Evolutionary conservation across 2,329 filamentous ascomycete species (phyloP).

Genomic region (Epichloe amarillans): DNA sequence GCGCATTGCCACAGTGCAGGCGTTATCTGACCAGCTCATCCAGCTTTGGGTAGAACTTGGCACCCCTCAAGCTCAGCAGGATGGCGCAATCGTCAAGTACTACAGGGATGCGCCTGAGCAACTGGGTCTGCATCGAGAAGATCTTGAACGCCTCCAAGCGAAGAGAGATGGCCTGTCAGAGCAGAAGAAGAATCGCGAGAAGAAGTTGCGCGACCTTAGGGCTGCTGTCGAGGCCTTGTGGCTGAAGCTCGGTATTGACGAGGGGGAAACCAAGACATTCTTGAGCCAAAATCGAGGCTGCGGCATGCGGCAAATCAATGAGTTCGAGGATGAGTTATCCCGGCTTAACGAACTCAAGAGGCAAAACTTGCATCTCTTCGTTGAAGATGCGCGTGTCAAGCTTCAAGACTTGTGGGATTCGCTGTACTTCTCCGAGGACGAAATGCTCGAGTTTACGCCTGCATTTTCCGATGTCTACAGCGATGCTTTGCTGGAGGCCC

Average conservation of each 20-base stretch:
- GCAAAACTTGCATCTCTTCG: slow-evolving; percentile 89
- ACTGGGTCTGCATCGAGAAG: slow-evolving; percentile 79
- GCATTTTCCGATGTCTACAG: slow-evolving; percentile 96
- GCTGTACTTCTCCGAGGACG: slow-evolving; percentile 90
- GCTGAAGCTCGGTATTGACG: slow-evolving; percentile 75
- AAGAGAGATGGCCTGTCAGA: slow-evolving; percentile 74
- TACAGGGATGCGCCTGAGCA: slow-evolving; percentile 88
- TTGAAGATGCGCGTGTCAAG: slow-evolving; percentile 82
- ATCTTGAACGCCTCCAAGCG: slow-evolving; percentile 56
- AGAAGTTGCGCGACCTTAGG: slow-evolving; percentile 61
- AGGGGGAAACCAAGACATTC: slow-evolving; percentile 73
- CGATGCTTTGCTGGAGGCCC: slow-evolving; percentile 85
- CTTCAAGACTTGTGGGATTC: slow-evolving; percentile 92
- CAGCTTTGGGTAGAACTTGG: slow-evolving; percentile 93
- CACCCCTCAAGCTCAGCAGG: slow-evolving; percentile 85
- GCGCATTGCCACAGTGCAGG: slow-evolving; percentile 62
- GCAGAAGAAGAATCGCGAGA: slow-evolving; percentile 79
- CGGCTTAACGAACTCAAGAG: slow-evolving; percentile 85
- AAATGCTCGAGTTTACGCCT: slow-evolving; percentile 96
- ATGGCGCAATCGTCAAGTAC: slow-evolving; percentile 72
- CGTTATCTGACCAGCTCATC: slow-evolving; percentile 72
- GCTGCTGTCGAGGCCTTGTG: slow-evolving; percentile 72
- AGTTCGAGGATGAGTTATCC: slow-evolving; percentile 82
- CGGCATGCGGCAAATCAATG: slow-evolving; percentile 82
- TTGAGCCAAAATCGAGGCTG: slow-evolving; percentile 79